Evolutionary conservation across 495 filamentous ascomycete genomes (phyloP).

Genomic region (Platismatia glauca): DNA sequence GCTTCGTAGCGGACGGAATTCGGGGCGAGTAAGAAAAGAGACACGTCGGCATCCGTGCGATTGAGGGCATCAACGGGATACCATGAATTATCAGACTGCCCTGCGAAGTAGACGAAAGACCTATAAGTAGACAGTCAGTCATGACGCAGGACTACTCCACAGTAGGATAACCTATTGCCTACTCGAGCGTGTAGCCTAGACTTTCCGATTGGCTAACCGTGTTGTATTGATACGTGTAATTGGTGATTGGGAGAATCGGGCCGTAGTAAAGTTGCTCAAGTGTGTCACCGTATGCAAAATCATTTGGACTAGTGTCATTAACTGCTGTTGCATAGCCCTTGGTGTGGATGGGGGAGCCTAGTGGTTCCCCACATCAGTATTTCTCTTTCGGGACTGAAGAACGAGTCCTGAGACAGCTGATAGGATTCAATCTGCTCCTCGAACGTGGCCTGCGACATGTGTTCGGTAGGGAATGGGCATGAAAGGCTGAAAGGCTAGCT

Average conservation of each 20-base stretch:
- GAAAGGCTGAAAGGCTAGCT: neutral
- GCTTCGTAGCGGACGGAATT: conserved; percentile 24
- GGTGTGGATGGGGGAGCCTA: conserved; percentile 12
- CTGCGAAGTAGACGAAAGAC: neutral
- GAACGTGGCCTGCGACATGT: neutral
- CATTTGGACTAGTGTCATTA: conserved; percentile 5
- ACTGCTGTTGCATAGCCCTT: neutral
- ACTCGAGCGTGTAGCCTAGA: conserved; percentile 23
- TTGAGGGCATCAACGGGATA: conserved; percentile 24
- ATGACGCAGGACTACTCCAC: no score
- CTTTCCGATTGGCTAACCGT: neutral
- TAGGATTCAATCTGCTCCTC: neutral
- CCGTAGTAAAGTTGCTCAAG: conserved; percentile 9
- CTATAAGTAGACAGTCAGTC: neutral
- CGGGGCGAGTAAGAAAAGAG: conserved; percentile 27
- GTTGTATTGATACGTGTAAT: conserved; percentile 25
- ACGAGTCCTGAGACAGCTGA: neutral
- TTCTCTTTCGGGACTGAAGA: neutral
- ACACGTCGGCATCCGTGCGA: conserved; percentile 29
- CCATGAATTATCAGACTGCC: conserved; percentile 1
- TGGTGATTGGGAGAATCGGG: neutral
- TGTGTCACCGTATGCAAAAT: conserved; percentile 6
- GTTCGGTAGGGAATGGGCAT: neutral
- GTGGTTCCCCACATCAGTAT: neutral
- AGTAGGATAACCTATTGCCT: conserved; percentile 13